phyloP scores from a whole-genome alignment of 768 basidiomycete genomes.

The Trametes elegans region DNA sequence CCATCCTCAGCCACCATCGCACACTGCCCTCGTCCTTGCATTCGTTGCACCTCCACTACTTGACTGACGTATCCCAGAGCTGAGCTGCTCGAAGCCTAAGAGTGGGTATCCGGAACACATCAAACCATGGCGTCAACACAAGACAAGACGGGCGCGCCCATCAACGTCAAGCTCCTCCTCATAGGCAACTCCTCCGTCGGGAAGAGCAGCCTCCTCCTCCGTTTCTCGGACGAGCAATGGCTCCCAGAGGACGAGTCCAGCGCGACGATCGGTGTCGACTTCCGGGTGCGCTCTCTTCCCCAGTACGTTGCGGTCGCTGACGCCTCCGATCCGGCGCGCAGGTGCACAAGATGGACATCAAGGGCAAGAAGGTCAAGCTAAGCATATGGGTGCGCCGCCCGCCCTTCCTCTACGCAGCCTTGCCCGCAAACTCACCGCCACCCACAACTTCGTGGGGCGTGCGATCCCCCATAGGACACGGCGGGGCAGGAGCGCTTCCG shows the following conservation, averaged over 20 bases:
- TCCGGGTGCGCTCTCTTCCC: constrained; percentile 55
- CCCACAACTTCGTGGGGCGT: neutral
- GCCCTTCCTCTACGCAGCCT: neutral
- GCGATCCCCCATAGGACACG: constrained; percentile 64
- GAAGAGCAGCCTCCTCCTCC: constrained; percentile 83
- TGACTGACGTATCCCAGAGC: neutral
- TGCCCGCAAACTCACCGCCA: too few species aligned
- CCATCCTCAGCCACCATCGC: neutral
- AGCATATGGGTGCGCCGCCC: constrained; percentile 87
- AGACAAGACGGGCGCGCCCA: constrained; percentile 32
- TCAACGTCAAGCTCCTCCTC: constrained; percentile 81
- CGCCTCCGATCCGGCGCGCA: constrained; percentile 25
- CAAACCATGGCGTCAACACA: constrained; percentile 13
- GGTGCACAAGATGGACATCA: constrained; percentile 88
- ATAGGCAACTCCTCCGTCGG: constrained; percentile 92
- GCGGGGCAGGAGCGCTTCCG: constrained; percentile 97
- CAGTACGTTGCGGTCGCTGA: neutral
- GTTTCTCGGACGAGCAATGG: constrained; percentile 98
- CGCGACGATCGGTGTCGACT: constrained; percentile 84
- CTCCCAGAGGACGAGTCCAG: constrained; percentile 86
- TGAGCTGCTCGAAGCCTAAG: too few species aligned
- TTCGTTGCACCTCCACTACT: neutral
- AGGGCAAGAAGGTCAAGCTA: constrained; percentile 83
- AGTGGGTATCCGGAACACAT: neutral
- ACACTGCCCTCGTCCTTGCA: neutral